These are phyloP conservation scores for Backusella mclennaniae DNA, from an alignment of 192 early-diverging fungal genomes.

Conservation along the genomic window DNA sequence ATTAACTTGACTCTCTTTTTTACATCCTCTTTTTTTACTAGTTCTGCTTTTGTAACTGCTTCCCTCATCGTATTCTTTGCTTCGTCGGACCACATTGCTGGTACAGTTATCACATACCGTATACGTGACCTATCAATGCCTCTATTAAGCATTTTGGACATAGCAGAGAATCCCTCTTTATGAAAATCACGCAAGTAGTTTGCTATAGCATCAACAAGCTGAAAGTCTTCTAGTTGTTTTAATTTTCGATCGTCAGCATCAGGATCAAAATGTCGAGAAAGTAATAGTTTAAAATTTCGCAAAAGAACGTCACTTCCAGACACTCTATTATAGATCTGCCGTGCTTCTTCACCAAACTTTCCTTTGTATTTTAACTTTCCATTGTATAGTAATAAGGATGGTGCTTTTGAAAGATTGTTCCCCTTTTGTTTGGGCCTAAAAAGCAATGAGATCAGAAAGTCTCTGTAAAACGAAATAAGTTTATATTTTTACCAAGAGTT, in stretches of 20 bases:
- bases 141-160: slow-evolving; percentile 44
- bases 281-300: slow-evolving; percentile 6
- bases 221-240: slow-evolving; percentile 6
- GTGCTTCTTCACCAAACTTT: slow-evolving; percentile 41
- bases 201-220: slow-evolving; percentile 44
- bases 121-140: slow-evolving; percentile 32
- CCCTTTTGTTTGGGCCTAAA: slow-evolving; percentile 48
- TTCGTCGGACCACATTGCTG: slow-evolving; percentile 54
- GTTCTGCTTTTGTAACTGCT: slow-evolving; percentile 48
- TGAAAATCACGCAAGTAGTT: slow-evolving; percentile 48
- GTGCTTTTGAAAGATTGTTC: slow-evolving; percentile 43
- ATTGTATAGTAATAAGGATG: slow-evolving; percentile 48
- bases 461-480: not conserved
- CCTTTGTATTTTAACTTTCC: slow-evolving; percentile 40
- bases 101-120: slow-evolving; percentile 47
- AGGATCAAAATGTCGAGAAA: not conserved
- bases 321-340: slow-evolving; percentile 12
- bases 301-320: slow-evolving; percentile 40
- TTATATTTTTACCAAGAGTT: not conserved
- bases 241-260: not conserved
- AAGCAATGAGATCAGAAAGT: not conserved
- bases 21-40: slow-evolving; percentile 43
- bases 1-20: slow-evolving; percentile 46
- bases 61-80: slow-evolving; percentile 56
- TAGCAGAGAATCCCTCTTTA: slow-evolving; percentile 40